These are phyloP conservation scores for Microcera coccophila DNA, from an alignment of 2,329 filamentous ascomycete species.

Conservation along the genomic window DNA sequence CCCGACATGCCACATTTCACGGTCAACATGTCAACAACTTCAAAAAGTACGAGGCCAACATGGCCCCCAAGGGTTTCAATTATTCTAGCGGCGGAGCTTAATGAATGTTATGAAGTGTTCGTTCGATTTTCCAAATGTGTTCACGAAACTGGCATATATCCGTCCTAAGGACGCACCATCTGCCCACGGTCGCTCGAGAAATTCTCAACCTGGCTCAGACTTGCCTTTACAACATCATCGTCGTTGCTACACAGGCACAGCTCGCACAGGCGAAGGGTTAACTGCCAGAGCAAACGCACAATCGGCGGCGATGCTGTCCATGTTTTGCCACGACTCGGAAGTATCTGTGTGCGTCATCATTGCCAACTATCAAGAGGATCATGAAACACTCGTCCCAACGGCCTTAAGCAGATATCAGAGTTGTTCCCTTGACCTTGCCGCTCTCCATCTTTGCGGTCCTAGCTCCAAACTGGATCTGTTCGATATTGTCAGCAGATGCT, in stretches of 20 bases:
- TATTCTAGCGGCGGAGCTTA: no score
- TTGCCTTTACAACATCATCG: conserved; percentile 60
- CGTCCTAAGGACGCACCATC: no score
- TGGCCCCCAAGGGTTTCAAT: no score
- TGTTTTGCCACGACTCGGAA: conserved; percentile 58
- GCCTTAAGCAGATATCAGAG: conserved; percentile 44
- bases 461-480: conserved; percentile 75
- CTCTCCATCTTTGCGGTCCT: conserved; percentile 79
- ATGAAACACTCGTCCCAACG: not conserved
- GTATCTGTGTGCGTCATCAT: conserved; percentile 74
- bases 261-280: conserved; percentile 40
- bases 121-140: no score
- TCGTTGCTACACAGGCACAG: conserved; percentile 25
- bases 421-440: conserved; percentile 65
- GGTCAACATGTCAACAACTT: no score
- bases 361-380: conserved; percentile 34
- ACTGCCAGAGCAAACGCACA: conserved; percentile 48
- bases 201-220: conserved; percentile 57
- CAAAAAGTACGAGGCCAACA: no score
- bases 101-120: no score
- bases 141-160: no score
- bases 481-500: not conserved
- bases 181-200: no score
- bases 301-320: no score
- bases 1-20: no score